Evolutionary conservation across 1,284 basidiomycete species (phyloP), one percentile per base, ranked within the genome.

Genomic region (Hymenochaete sp.): DNA sequence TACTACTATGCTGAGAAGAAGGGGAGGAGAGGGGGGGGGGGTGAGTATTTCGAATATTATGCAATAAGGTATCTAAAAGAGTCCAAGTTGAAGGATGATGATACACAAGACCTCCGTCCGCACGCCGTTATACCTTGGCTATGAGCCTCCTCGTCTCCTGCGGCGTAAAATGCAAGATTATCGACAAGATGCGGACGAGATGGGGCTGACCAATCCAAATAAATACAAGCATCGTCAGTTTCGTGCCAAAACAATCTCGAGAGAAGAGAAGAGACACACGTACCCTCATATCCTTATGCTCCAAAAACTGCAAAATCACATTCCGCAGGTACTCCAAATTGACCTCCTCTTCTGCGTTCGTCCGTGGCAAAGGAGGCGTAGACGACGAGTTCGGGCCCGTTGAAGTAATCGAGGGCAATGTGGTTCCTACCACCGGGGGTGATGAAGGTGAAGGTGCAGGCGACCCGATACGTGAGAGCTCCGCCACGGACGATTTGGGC

Each of bases 291-390:
- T 91, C 85, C 57, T 86, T 87, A 63, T 90, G 81, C 60, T 92
- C 88, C 42, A 92, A 65, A 67, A 97, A 97, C 61, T 96, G 93
- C 35, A 97, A 60, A 43, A 96, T 89, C 26, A 96, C 87, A 62
- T 96, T 97, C 49, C 93, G 73, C 28, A 97, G 66, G 64, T 97
- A 97, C 65, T 97, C 93, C n/a, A 93, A 69, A 59, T 93, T 97
- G 48, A 97, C 75, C 51, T 93, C 91, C 57, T 93, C 91, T 21
- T 91, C 86, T 16, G 14, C 21, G 14, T 35, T 35, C 8, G 32
- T n/a, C n/a, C n/a, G n/a, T n/a, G n/a, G n/a, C n/a, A n/a, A n/a
- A n/a, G n/a, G n/a, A n/a, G n/a, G n/a, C n/a, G n/a, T n/a, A n/a
- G n/a, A n/a, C n/a, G n/a, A n/a, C n/a, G n/a, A n/a, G n/a, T n/a